Evolutionary conservation across 495 filamentous ascomycete genomes (phyloP), one percentile per base, ranked within the genome.

Genomic region (Tuber umbilicatum): DNA sequence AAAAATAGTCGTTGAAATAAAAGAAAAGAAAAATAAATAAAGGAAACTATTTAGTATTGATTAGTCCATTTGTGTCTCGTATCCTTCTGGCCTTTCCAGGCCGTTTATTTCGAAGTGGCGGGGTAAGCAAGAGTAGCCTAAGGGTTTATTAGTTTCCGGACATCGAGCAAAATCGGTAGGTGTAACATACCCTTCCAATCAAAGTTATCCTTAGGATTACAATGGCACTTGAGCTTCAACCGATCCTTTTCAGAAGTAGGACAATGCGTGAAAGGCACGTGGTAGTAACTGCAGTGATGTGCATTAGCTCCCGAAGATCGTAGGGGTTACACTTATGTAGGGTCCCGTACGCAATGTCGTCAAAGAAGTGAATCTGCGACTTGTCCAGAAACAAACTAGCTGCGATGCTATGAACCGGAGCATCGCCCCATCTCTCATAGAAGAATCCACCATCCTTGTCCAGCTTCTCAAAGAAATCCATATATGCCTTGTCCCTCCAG

Each of bases 211-310:
- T 90, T 90, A 3, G 95, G 95, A 83, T 98, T 94, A 85, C 95
- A 99, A 82, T 92, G 89, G 83, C 95, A 99, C 83, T 92, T 94
- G 72, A 92, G 87, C 74, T 97, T 91, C 74, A 92, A 81, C 75
- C 93, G 86, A 43, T 87, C 87, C 84, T 95, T 85, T 84, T 98
- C 93, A 38, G 90, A 90, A 0, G 92, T 95, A 5, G 95, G 95
- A 83, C 95, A 99, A 85, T 99, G 95, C 37, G 94, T 98, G 82
- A 99, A 99, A 10, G 95, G 95, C n/a, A 97, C 92, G 81, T 99
- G 95, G 84, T 93, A 98, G 84, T 99, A 99, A 10, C 80, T 82
- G n/a, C 39, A 73, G 43, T 12, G 40, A 70, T 73, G 68, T 69
- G 35, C 27, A 16, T 72, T 74, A 73, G 55, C 41, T 38, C n/a